Evolutionary conservation across 225 moss, liverwort and hornwort genomes (phyloP).

Genomic region (Bryoerythrophyllum caledonicum): DNA sequence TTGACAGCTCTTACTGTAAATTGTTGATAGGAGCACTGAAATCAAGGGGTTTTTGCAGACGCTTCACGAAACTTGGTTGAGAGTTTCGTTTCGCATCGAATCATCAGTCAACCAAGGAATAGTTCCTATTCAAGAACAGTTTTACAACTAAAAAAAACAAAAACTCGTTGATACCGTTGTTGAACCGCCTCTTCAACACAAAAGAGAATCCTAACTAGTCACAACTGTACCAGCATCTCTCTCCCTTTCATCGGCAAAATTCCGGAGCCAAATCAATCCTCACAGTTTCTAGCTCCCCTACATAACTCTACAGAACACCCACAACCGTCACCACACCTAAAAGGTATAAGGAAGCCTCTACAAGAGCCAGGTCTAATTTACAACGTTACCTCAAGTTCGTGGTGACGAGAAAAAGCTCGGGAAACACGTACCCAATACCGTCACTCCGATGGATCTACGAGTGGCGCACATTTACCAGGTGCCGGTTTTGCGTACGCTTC

Average conservation of each 20-base stretch:
- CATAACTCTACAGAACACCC: not conserved
- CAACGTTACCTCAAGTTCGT: conserved; percentile 1
- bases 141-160: not conserved
- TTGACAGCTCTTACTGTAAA: not conserved
- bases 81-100: too few species aligned
- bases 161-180: not conserved
- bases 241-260: conserved; percentile 35
- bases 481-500: not conserved
- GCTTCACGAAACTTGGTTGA: not conserved
- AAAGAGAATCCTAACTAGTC: not conserved
- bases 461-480: too few species aligned
- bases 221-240: not conserved
- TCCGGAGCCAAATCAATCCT: not conserved
- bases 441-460: too few species aligned
- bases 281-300: not conserved
- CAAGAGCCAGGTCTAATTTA: not conserved
- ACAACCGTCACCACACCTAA: not conserved
- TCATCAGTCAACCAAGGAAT: not conserved
- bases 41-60: not conserved
- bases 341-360: not conserved
- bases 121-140: not conserved
- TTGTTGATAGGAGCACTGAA: not conserved
- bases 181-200: conserved; percentile 8
- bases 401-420: not conserved
- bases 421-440: too few species aligned